A percentile compares a stretch with the other conserved stretches of the same genome.
phyloP scores from a whole-genome alignment of 1,284 basidiomycete species.

The Cutaneotrichosporon dermatis region DNA sequence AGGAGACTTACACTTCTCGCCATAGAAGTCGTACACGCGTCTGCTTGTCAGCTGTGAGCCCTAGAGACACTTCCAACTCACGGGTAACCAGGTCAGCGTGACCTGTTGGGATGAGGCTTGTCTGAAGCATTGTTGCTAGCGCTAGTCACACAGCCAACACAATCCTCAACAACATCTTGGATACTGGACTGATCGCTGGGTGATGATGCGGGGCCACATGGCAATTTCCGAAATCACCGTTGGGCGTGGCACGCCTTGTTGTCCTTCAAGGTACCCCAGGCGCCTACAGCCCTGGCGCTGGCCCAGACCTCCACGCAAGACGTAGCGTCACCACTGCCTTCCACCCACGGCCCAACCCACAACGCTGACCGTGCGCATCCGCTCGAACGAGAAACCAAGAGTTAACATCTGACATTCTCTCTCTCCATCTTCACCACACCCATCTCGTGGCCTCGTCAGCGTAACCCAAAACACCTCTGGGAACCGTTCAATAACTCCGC shows the following conservation, averaged over 20 bases:
- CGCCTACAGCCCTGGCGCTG: not conserved
- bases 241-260: not conserved
- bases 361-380: too few relatives aligned
- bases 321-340: not conserved
- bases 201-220: slow-evolving; percentile 11
- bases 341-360: not conserved
- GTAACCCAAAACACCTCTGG: not conserved
- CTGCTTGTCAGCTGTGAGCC: slow-evolving; percentile 50
- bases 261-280: not conserved
- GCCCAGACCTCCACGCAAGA: not conserved
- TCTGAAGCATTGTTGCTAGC: slow-evolving; percentile 42
- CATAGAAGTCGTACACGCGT: slow-evolving; percentile 87
- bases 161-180: not conserved
- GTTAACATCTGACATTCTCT: not conserved
- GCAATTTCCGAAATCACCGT: slow-evolving; percentile 5
- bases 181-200: not conserved
- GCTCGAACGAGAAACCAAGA: too few relatives aligned
- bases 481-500: not conserved
- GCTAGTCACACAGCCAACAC: not conserved
- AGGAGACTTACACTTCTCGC: slow-evolving; percentile 55
- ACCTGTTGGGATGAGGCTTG: slow-evolving; percentile 43
- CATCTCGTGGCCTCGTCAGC: not conserved
- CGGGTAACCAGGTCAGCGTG: slow-evolving; percentile 50
- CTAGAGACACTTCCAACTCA: slow-evolving; percentile 18
- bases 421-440: not conserved